Conservation (phyloP, 768 basidiomycete species). For the Pisolithus marmoratus region DNA sequence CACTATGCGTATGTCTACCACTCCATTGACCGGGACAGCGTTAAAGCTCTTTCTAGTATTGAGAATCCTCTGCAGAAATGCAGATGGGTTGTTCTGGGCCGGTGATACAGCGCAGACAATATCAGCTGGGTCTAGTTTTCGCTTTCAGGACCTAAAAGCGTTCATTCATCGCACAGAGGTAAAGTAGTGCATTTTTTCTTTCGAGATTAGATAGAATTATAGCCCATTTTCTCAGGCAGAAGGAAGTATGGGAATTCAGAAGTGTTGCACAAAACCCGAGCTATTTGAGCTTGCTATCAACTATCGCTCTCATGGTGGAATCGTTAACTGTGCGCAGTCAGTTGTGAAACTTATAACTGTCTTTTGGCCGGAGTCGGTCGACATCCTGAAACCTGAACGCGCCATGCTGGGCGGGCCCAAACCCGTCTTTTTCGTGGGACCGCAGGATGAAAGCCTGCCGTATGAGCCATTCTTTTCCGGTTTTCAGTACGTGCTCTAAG, state of each 20-base stretch:
- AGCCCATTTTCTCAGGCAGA: slow-evolving; percentile 8
- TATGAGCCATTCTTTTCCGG: slow-evolving; percentile 57
- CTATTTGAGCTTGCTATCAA: slow-evolving; percentile 54
- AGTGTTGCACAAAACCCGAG: slow-evolving; percentile 5
- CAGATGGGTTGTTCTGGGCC: slow-evolving; percentile 62
- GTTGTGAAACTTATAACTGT: slow-evolving; percentile 14
- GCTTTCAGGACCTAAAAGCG: slow-evolving; percentile 61
- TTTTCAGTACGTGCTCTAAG: slow-evolving; percentile 30
- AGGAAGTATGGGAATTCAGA: neutral
- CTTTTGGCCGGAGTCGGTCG: slow-evolving; percentile 64
- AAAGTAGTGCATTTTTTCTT: neutral
- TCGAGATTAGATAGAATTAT: neutral
- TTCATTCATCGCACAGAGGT: slow-evolving; percentile 57
- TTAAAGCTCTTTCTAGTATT: slow-evolving; percentile 37
- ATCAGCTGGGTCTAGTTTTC: slow-evolving; percentile 59
- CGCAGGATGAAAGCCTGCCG: slow-evolving; percentile 35
- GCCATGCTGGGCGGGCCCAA: slow-evolving; percentile 48
- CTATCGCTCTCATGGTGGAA: slow-evolving; percentile 63
- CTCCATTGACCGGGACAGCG: neutral
- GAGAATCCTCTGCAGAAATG: slow-evolving; percentile 50
- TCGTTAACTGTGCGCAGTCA: slow-evolving; percentile 58
- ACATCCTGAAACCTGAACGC: slow-evolving; percentile 47
- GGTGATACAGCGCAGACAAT: slow-evolving; percentile 75
- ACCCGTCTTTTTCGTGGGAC: slow-evolving; percentile 52
- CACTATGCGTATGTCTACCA: slow-evolving; percentile 36